Percentiles rank a stretch among this genome's conserved stretches.
phyloP scores from a whole-genome alignment of 495 filamentous ascomycete species.

The Neurospora sp. region DNA sequence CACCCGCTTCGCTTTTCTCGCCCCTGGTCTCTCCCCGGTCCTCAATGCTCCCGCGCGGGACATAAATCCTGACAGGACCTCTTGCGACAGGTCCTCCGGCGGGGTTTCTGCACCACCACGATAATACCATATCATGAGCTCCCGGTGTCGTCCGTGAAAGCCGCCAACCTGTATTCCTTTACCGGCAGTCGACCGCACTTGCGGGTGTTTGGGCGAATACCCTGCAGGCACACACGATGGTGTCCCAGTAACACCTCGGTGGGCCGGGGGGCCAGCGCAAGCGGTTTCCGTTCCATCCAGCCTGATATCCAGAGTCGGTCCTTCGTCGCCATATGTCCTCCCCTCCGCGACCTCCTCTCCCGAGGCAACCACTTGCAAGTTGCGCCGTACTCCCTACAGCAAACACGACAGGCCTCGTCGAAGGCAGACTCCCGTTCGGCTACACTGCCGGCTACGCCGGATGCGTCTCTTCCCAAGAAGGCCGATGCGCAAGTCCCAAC shows the following conservation, averaged over 20 bases:
- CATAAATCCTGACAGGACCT: slow-evolving; percentile 1
- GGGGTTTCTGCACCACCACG: slow-evolving; percentile 3
- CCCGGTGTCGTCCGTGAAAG: slow-evolving; percentile 14
- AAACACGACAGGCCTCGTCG: not conserved
- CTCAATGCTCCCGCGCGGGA: not conserved
- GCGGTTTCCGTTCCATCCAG: slow-evolving; percentile 9
- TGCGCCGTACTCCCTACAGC: not conserved
- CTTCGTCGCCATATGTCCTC: not conserved
- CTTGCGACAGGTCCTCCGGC: not conserved
- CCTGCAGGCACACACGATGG: slow-evolving; percentile 34
- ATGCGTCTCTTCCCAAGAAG: not conserved
- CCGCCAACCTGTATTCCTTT: slow-evolving; percentile 36
- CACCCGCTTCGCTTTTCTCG: not conserved
- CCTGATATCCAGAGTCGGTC: not conserved
- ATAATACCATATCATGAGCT: slow-evolving; percentile 23
- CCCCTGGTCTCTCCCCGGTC: not conserved
- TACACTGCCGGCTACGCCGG: not conserved
- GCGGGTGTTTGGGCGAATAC: slow-evolving; percentile 46
- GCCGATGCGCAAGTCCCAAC: not conserved
- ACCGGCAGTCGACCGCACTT: slow-evolving; percentile 30
- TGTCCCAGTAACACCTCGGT: slow-evolving; percentile 34
- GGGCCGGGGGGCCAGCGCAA: slow-evolving; percentile 42
- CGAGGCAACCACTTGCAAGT: not conserved
- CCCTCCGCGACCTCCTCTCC: not conserved
- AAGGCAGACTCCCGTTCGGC: not conserved